Evolutionary conservation across 2,329 filamentous ascomycete genomes (phyloP).

Genomic region (Aspergillus pseudonomiae): DNA sequence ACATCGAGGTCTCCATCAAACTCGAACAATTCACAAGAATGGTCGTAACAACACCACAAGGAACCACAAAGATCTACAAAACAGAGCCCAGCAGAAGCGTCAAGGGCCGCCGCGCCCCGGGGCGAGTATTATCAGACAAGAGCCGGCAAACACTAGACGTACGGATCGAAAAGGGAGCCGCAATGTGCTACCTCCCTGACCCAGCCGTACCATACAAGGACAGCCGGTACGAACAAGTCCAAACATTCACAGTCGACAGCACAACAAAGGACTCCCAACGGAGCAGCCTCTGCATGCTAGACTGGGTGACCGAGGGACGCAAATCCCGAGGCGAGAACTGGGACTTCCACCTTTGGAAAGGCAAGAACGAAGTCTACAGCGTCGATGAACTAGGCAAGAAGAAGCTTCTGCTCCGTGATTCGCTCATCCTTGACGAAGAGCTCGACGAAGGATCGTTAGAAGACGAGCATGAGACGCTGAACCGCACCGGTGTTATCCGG

Average conservation of each 20-base stretch:
- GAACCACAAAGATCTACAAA: constrained; percentile 96
- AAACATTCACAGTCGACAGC: constrained; percentile 68
- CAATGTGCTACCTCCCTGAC: constrained; percentile 74
- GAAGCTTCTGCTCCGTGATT: constrained; percentile 80
- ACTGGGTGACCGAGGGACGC: constrained; percentile 93
- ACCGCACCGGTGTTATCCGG: constrained; percentile 33
- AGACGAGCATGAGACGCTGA: constrained; percentile 30
- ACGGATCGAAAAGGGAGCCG: constrained; percentile 51
- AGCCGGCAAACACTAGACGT: constrained; percentile 56
- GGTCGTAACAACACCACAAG: constrained; percentile 63
- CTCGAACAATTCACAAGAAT: constrained; percentile 69
- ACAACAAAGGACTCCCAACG: constrained; percentile 39
- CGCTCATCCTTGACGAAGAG: constrained; percentile 71
- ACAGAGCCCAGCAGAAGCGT: constrained; percentile 50
- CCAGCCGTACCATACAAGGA: constrained; percentile 88
- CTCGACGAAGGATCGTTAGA: constrained; percentile 29
- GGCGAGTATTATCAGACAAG: constrained; percentile 34
- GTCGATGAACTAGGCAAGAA: constrained; percentile 43
- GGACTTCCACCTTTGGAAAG: constrained; percentile 77
- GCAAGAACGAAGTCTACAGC: constrained; percentile 76
- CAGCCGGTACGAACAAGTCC: constrained; percentile 81
- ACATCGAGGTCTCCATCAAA: constrained; percentile 71
- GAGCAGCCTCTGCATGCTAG: constrained; percentile 74
- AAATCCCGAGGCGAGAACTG: constrained; percentile 85
- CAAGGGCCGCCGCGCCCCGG: constrained; percentile 41